Evolutionary conservation across 768 basidiomycete species (phyloP).

Genomic region (Boletus vermiculosoides): DNA sequence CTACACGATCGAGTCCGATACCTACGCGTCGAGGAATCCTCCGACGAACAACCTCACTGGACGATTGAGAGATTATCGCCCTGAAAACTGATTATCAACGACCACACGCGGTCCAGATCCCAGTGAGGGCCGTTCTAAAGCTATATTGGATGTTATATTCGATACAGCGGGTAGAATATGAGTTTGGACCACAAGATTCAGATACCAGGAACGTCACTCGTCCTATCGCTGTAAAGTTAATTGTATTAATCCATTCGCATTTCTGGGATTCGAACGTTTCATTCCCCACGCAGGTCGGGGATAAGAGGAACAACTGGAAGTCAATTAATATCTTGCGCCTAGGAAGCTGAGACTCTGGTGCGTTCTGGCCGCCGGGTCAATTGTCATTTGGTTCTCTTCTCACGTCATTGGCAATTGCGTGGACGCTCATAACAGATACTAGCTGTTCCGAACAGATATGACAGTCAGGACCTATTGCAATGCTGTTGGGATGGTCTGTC

Average conservation of each 20-base stretch:
- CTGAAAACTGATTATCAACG: conserved; percentile 31
- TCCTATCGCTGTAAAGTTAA: not conserved
- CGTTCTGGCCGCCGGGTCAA: not conserved
- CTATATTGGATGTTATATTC: not conserved
- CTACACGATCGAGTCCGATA: conserved; percentile 89
- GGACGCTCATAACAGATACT: not conserved
- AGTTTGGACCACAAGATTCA: conserved; percentile 10
- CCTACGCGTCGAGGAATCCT: conserved; percentile 48
- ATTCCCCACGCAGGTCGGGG: conserved; percentile 1
- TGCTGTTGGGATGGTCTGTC: not conserved
- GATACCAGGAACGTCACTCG: conserved; percentile 15
- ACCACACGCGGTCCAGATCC: not conserved
- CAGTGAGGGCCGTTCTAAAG: not conserved
- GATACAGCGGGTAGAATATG: not conserved
- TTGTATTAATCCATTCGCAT: not conserved
- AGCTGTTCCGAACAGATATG: conserved; percentile 1
- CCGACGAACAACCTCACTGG: conserved; percentile 61
- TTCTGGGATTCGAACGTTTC: not conserved
- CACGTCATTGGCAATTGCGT: not conserved
- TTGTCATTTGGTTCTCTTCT: not conserved
- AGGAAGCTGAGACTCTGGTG: not conserved
- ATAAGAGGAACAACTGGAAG: not conserved
- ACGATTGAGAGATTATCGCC: conserved; percentile 78
- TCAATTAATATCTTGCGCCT: not conserved
- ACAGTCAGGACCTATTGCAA: not conserved